Conservation (phyloP, 2,329 filamentous ascomycete genomes). For the Ascochyta rabiei region DNA sequence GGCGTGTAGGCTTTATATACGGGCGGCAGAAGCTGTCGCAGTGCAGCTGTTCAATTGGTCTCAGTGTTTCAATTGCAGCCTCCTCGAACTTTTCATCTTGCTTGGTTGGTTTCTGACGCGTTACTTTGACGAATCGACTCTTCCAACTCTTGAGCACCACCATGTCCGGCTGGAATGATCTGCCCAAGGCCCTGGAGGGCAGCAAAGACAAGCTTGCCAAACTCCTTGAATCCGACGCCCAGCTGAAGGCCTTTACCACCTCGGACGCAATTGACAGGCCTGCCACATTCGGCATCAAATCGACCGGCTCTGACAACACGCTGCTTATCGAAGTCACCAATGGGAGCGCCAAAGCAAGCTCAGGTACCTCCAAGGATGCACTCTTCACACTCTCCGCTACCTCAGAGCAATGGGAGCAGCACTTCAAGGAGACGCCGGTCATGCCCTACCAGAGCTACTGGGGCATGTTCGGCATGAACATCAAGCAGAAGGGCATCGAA, state of each 20-base stretch:
- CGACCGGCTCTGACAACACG: conserved; percentile 40
- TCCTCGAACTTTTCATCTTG: neutral
- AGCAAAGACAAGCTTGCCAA: conserved; percentile 40
- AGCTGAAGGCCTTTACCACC: conserved; percentile 46
- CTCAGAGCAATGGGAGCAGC: conserved; percentile 55
- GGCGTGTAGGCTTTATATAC: conserved; percentile 12
- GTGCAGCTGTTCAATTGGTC: neutral
- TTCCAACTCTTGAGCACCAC: neutral
- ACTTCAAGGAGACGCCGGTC: conserved; percentile 52
- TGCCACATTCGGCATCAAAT: conserved; percentile 45
- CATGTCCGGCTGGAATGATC: conserved; percentile 44
- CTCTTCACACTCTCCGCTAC: conserved; percentile 50
- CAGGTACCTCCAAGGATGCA: conserved; percentile 40
- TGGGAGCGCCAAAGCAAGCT: conserved; percentile 35
- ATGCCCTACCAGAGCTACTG: conserved; percentile 55
- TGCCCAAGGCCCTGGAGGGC: conserved; percentile 39
- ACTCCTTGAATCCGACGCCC: conserved; percentile 42
- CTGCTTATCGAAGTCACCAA: conserved; percentile 44
- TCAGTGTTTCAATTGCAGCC: neutral
- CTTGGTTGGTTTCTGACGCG: neutral
- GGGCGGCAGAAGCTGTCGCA: neutral
- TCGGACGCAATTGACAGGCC: conserved; percentile 43
- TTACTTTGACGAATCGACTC: neutral
- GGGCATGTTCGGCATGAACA: conserved; percentile 56
- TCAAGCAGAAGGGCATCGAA: conserved; percentile 57